These are phyloP conservation scores for Xylaria hypoxylon DNA, from an alignment of 2,329 filamentous ascomycete species.

Conservation along the genomic window DNA sequence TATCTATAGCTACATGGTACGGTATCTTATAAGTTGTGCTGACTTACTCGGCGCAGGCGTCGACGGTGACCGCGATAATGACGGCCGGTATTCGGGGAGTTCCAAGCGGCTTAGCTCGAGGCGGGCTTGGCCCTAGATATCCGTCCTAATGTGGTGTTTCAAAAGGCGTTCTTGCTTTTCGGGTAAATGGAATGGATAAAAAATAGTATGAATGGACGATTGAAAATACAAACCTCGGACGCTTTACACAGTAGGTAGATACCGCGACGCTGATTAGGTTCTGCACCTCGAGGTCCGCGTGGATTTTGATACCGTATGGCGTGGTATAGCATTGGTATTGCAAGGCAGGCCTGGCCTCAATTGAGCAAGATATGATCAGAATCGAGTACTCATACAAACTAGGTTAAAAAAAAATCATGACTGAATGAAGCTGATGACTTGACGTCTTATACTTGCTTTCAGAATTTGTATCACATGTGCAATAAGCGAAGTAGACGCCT, in stretches of 20 bases:
- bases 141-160: too few relatives aligned
- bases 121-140: constrained; percentile 38
- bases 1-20: too few relatives aligned
- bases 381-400: too few relatives aligned
- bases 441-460: background rate
- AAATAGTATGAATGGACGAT: too few relatives aligned
- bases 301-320: background rate
- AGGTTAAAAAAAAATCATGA: background rate
- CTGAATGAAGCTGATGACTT: background rate
- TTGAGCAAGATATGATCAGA: background rate
- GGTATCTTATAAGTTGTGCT: too few relatives aligned
- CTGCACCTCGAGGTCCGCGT: too few relatives aligned
- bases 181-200: too few relatives aligned
- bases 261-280: too few relatives aligned
- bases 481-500: background rate
- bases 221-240: too few relatives aligned
- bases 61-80: constrained; percentile 3
- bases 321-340: background rate
- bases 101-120: constrained; percentile 45
- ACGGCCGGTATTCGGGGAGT: constrained; percentile 31
- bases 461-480: background rate
- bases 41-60: constrained; percentile 14
- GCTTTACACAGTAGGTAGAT: too few relatives aligned
- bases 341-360: background rate
- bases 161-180: too few relatives aligned